Conservation (phyloP, 129 eudicot species). For the Chrysanthemum lavandulifolium region DNA sequence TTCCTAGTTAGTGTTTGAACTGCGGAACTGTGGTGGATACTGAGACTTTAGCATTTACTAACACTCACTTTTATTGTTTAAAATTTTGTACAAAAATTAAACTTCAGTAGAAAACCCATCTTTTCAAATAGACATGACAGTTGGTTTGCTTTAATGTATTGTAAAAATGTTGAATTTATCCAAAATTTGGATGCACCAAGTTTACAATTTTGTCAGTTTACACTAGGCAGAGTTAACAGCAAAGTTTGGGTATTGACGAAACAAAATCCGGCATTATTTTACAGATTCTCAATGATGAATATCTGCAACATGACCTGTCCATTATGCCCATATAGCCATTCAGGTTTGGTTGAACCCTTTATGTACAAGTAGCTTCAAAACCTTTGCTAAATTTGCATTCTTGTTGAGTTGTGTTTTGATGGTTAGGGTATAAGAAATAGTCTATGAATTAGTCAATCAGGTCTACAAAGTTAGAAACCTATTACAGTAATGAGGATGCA, state of each 20-base stretch:
- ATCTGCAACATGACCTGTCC: background rate
- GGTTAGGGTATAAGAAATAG: background rate
- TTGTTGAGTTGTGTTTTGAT: background rate
- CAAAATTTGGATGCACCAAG: background rate
- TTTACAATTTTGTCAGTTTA: background rate
- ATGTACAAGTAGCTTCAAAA: no score
- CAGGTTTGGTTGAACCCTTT: no score
- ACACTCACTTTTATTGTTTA: background rate
- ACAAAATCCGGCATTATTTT: background rate
- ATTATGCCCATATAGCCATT: background rate
- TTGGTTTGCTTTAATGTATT: background rate
- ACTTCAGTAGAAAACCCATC: background rate
- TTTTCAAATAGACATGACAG: background rate
- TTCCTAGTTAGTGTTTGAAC: background rate
- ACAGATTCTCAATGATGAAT: background rate
- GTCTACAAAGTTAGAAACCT: background rate
- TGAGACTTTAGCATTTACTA: background rate
- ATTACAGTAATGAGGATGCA: background rate
- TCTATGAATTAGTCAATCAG: background rate
- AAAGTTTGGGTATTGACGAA: conserved; percentile 10
- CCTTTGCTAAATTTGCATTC: no score
- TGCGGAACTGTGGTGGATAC: conserved; percentile 8
- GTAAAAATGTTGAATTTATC: background rate
- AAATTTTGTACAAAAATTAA: no score
- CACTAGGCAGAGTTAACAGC: background rate